Evolutionary conservation across 805 yeast species (phyloP).

Genomic region (Vanderwaltozyma yarrowii): DNA sequence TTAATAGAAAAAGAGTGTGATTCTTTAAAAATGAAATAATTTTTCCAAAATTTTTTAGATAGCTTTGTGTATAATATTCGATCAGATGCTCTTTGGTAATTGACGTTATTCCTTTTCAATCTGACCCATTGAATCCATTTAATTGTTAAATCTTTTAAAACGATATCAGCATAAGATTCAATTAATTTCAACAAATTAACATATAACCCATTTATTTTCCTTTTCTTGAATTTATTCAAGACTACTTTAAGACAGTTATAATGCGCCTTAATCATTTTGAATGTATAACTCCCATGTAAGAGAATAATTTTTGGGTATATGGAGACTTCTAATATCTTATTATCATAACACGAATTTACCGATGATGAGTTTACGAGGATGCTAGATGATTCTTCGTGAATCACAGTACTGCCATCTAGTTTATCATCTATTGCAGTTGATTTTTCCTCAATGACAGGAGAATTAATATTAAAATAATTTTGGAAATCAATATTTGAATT

Average conservation of each 20-base stretch:
- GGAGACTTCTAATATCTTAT: neutral
- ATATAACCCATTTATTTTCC: slow-evolving; percentile 5
- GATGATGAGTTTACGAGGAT: no score
- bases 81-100: slow-evolving; percentile 4
- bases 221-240: slow-evolving; percentile 5
- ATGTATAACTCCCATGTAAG: slow-evolving; percentile 3
- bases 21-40: slow-evolving; percentile 8
- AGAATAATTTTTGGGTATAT: slow-evolving; percentile 7
- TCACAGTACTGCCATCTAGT: neutral
- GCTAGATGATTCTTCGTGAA: no score
- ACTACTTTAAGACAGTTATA: slow-evolving; percentile 5
- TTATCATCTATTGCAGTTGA: neutral
- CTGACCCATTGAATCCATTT: slow-evolving; percentile 15
- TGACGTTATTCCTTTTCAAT: slow-evolving; percentile 6
- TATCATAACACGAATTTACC: neutral
- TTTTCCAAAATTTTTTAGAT: slow-evolving; percentile 6
- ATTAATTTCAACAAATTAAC: slow-evolving; percentile 9
- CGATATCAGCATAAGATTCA: slow-evolving; percentile 11
- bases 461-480: neutral
- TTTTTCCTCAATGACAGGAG: neutral
- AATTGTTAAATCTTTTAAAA: slow-evolving; percentile 9
- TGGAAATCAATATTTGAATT: neutral
- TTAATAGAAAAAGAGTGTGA: slow-evolving; percentile 5
- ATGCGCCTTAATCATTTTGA: slow-evolving; percentile 6
- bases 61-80: slow-evolving; percentile 4